phyloP scores from a whole-genome alignment of 192 early-diverging fungal genomes.

The Backusella tuberculispora region DNA sequence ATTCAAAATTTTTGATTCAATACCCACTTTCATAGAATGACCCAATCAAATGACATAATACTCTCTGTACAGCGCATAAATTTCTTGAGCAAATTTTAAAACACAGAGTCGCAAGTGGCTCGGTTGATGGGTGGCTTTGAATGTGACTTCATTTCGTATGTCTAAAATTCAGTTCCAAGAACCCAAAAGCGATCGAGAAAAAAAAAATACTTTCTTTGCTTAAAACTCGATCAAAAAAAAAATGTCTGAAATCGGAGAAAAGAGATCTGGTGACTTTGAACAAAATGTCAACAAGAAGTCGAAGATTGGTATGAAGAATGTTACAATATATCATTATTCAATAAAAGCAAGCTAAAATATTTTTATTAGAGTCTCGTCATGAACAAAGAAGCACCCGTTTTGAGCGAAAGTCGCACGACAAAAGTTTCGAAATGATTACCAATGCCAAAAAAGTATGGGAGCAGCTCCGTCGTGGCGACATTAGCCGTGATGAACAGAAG shows the following conservation, averaged over 20 bases:
- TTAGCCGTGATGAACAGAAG: slow-evolving; percentile 64
- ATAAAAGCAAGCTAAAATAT: neutral
- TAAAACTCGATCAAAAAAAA: slow-evolving; percentile 7
- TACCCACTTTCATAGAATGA: too few species aligned
- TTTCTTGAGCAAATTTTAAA: too few species aligned
- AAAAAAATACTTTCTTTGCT: slow-evolving; percentile 1
- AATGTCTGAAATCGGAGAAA: slow-evolving; percentile 26
- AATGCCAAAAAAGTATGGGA: slow-evolving; percentile 88
- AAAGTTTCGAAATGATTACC: slow-evolving; percentile 70
- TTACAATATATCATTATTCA: neutral
- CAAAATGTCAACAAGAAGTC: slow-evolving; percentile 23
- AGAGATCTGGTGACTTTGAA: slow-evolving; percentile 15
- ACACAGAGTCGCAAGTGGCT: too few species aligned
- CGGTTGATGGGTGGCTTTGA: neutral
- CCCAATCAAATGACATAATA: too few species aligned
- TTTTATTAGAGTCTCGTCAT: slow-evolving; percentile 48
- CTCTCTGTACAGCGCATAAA: too few species aligned
- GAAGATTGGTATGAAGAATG: slow-evolving; percentile 17
- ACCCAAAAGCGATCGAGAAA: neutral
- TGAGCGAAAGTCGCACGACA: slow-evolving; percentile 69
- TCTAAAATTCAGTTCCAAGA: neutral
- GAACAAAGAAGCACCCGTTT: slow-evolving; percentile 56
- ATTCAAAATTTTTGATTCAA: too few species aligned
- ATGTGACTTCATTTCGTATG: neutral
- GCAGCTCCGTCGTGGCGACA: slow-evolving; percentile 71